phyloP scores from a whole-genome alignment of 2,329 filamentous ascomycete genomes.

The Rosellinia necatrix region DNA sequence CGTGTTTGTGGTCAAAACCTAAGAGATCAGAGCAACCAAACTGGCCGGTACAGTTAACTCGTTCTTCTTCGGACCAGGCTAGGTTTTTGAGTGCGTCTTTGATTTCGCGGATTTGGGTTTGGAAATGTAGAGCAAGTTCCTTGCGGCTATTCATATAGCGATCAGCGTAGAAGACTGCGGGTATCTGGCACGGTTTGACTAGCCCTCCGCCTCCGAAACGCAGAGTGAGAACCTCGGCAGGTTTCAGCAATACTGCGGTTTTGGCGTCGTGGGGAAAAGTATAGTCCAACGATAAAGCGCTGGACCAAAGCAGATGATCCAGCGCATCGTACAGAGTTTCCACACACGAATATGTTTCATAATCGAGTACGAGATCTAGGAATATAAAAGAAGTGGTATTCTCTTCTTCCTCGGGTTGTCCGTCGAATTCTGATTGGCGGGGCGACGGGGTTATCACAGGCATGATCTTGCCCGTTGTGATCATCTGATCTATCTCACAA shows the following conservation, averaged over 20 bases:
- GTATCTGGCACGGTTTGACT: constrained; percentile 53
- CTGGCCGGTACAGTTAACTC: constrained; percentile 32
- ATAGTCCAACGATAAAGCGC: constrained; percentile 45
- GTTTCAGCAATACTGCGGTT: constrained; percentile 51
- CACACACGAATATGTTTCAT: constrained; percentile 45
- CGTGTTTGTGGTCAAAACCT: constrained; percentile 32
- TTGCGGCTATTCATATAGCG: constrained; percentile 54
- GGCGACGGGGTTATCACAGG: constrained; percentile 15
- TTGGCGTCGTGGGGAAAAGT: constrained; percentile 42
- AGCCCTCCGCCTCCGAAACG: constrained; percentile 50
- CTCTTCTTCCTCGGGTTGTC: constrained; percentile 37
- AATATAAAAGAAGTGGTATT: constrained; percentile 43
- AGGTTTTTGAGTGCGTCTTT: constrained; percentile 34
- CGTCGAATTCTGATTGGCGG: constrained; percentile 28
- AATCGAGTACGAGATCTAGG: constrained; percentile 47
- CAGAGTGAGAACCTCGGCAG: constrained; percentile 57
- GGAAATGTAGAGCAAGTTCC: constrained; percentile 53
- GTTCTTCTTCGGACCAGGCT: constrained; percentile 25
- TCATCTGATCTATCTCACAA: constrained; percentile 32
- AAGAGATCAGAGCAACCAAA: constrained; percentile 29
- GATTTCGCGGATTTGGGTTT: constrained; percentile 39
- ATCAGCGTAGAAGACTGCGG: constrained; percentile 57
- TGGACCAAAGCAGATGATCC: constrained; percentile 54
- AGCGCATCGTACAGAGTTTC: constrained; percentile 53
- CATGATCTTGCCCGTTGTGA: constrained; percentile 32